Conservation (phyloP, 176 grass and related monocot species). For the Saccharum officinarum region DNA sequence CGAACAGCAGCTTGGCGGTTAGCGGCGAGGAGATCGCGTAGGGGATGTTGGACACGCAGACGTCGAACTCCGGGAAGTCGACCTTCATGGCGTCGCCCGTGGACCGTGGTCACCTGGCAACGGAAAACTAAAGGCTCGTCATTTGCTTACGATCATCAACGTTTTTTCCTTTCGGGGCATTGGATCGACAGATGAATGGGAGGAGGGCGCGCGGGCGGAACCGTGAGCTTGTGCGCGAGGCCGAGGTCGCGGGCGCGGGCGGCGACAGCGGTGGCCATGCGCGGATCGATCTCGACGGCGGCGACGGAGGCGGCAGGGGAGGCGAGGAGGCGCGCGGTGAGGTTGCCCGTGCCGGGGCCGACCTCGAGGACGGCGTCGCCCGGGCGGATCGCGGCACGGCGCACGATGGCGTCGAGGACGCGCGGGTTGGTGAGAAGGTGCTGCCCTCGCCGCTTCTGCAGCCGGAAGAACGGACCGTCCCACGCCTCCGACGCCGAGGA, state of each 20-base stretch:
- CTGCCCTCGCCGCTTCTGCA: constrained; percentile 60
- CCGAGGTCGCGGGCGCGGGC: constrained; percentile 37
- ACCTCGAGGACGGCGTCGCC: constrained; percentile 74
- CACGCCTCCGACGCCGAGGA: constrained; percentile 40
- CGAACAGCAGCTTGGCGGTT: constrained; percentile 67
- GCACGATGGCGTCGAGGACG: constrained; percentile 58
- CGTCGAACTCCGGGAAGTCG: constrained; percentile 58
- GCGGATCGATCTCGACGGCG: constrained; percentile 61
- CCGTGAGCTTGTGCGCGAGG: constrained; percentile 47
- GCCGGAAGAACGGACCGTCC: constrained; percentile 54
- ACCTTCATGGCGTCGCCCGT: constrained; percentile 53
- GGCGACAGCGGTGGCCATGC: constrained; percentile 58
- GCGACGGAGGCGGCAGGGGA: constrained; percentile 37
- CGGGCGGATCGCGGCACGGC: constrained; percentile 33
- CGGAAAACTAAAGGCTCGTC: neutral
- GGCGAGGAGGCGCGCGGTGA: constrained; percentile 63
- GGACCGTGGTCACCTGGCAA: constrained; percentile 62
- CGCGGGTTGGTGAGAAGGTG: constrained; percentile 69
- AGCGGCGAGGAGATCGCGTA: constrained; percentile 72
- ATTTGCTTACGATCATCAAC: neutral
- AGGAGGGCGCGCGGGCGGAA: neutral
- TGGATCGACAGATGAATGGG: constrained; percentile 22
- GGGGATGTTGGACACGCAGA: constrained; percentile 78
- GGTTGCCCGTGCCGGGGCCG: constrained; percentile 66
- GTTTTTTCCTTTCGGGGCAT: neutral